Evolutionary conservation across 495 filamentous ascomycete genomes (phyloP).

Genomic region (Durotheca rogersii): DNA sequence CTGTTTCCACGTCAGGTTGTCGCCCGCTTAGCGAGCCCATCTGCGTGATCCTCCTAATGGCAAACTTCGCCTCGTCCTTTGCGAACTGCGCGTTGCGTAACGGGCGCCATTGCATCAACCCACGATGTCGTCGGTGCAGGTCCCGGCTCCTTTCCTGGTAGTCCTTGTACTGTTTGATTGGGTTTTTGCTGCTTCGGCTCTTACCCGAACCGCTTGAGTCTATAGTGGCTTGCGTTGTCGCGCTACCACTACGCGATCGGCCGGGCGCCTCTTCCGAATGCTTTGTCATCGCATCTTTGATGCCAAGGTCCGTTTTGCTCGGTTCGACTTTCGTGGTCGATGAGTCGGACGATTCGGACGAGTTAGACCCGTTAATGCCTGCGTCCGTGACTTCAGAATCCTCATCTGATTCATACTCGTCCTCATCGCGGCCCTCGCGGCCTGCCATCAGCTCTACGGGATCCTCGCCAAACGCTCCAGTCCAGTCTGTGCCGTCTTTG

Average conservation of each 20-base stretch:
- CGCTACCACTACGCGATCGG: conserved; percentile 10
- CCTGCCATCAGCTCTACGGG: conserved; percentile 48
- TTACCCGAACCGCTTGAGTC: conserved; percentile 22
- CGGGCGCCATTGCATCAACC: conserved; percentile 76
- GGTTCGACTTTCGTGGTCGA: conserved; percentile 8
- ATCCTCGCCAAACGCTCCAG: conserved; percentile 74
- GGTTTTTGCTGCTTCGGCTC: conserved; percentile 41
- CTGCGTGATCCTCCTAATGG: conserved; percentile 57
- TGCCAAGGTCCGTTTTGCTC: conserved; percentile 45
- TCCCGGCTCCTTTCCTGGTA: conserved; percentile 56
- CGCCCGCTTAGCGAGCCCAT: conserved; percentile 59
- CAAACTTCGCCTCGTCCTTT: conserved; percentile 67
- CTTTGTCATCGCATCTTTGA: conserved; percentile 44
- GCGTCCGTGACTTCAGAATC: conserved; percentile 51
- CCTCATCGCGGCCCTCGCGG: conserved; percentile 44
- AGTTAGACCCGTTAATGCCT: no score
- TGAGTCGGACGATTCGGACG: no score
- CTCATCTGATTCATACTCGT: conserved; percentile 45
- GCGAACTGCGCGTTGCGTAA: conserved; percentile 68
- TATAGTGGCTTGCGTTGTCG: conserved; percentile 3
- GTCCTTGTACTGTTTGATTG: conserved; percentile 49
- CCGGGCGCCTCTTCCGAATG: no score
- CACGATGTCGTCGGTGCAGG: conserved; percentile 67
- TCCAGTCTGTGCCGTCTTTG: conserved; percentile 83
- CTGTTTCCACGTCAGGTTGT: conserved; percentile 71